Percentiles rank a stretch among this genome's conserved stretches.
These are phyloP conservation scores for Lachnellula hyalina DNA, from an alignment of 2,329 filamentous ascomycete species.

Conservation along the genomic window DNA sequence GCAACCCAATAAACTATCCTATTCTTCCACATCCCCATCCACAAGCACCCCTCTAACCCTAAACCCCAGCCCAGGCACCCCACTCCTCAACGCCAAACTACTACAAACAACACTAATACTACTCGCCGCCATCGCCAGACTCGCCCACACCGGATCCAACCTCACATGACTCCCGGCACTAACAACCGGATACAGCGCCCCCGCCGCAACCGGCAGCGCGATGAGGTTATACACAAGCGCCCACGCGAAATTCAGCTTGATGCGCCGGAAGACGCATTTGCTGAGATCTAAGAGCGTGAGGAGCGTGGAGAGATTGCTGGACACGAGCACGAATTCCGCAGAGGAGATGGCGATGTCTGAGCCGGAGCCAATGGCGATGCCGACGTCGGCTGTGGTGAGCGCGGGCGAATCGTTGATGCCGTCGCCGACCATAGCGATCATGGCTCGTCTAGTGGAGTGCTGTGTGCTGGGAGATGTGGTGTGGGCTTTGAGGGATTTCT, in stretches of 20 bases:
- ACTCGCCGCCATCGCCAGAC: slow-evolving; percentile 86
- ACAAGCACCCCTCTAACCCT: slow-evolving; percentile 11
- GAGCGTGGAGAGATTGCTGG: slow-evolving; percentile 52
- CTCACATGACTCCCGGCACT: slow-evolving; percentile 49
- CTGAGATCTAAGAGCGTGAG: slow-evolving; percentile 56
- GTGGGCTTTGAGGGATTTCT: slow-evolving; percentile 32
- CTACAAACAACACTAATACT: slow-evolving; percentile 84
- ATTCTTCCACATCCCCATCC: too few species aligned
- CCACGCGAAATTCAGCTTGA: slow-evolving; percentile 66
- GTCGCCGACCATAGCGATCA: slow-evolving; percentile 81
- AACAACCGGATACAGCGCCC: slow-evolving; percentile 56
- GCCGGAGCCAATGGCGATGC: slow-evolving; percentile 75
- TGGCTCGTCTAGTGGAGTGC: slow-evolving; percentile 37
- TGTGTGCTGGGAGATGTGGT: slow-evolving; percentile 2
- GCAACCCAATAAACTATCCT: too few species aligned
- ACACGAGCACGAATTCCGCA: slow-evolving; percentile 74
- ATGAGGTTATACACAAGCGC: slow-evolving; percentile 60
- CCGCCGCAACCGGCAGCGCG: slow-evolving; percentile 61
- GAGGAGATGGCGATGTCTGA: slow-evolving; percentile 80
- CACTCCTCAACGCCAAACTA: slow-evolving; percentile 60
- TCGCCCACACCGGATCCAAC: slow-evolving; percentile 79
- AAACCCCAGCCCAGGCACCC: slow-evolving; percentile 34
- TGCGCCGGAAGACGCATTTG: slow-evolving; percentile 55
- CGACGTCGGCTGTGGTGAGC: slow-evolving; percentile 72
- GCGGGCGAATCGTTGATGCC: slow-evolving; percentile 84